Evolutionary conservation across 768 basidiomycete genomes (phyloP), one percentile per base, ranked within the genome.

Genomic region (Xanthoconium purpureum): DNA sequence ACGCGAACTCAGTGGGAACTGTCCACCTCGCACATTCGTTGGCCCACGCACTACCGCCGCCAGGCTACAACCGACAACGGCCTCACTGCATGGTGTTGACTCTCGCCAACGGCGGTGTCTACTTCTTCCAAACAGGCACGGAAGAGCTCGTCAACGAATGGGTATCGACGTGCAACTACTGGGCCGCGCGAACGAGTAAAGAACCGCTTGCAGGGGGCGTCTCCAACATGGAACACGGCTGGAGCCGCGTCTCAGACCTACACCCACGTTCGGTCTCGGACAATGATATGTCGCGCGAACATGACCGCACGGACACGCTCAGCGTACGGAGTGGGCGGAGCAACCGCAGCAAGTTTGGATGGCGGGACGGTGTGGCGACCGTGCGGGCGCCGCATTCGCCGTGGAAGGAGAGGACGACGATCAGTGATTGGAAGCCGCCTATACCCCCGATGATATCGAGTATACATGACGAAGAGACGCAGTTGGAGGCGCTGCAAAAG

Each of bases 101-200:
- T 1, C 78, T 95, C 52, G 78, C 95, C 7, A 85, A 84, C 62
- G 94, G 94, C 11, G 92, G 87, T 3, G 89, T 94, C n/a, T 96
- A 88, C 72, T 97, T 98, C 77, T 97, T 97, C 79, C 97, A 99
- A 73, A 94, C 96, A 1, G 97, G 97, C 2, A 99, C 97, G 5
- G 96, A 97, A 66, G 96, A 98, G 63, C 83, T 99, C n/a, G 94
- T 97, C 48, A 90, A 91, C 65, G 97, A 99, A 72, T 98, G 97
- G 97, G 95, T 97, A 8, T 88, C 91, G 39, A 97, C 97, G 0
- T 98, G 96, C 82, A 99, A 98, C 76, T 99, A 99, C 70, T 98
- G 97, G 97, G 92, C 97, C 0, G 97, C 96, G 3, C 80, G 97
- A 44, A 91, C 86, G 54, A 94, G 91, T 72, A 94, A 96, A 64